Base-by-base conservation (phyloP, 2,329 filamentous ascomycete species). In the Lanzia echinophila region DNA sequence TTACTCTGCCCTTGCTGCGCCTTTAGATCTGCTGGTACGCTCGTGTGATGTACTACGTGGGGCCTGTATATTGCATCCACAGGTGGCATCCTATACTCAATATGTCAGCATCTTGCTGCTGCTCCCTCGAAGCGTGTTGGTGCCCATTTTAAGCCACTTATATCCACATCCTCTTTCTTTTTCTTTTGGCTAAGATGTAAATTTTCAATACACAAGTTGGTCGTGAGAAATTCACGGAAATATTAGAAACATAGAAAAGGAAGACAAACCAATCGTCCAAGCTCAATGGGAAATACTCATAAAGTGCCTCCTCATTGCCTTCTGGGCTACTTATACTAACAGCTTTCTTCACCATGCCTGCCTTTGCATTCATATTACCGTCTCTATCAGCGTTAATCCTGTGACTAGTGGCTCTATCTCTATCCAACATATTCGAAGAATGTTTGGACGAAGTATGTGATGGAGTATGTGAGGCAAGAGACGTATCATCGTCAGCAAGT, bases 281-380 rank as follows among this genome's bases (percentile, higher is more conserved):
- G 47, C 87, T 90, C 15, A 97, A 76, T 0, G 91, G 91, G 60
- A 97, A 96, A 67, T 97, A 96, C 71, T 97, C 91, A 67, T 96
- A 96, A 17, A 96, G 74, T 60, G 91, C 74, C 70, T 96, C 91
- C 1, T 85, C 85, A 62, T 86, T 86, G 63, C 95, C 90, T 60
- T 84, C 72, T 33, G 87, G 78, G 66, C 86, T 84, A 67, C 24
- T 39, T 19, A 53, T 38, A 81, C 78, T 33, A 58, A 47, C 61
- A 76, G 47, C 41, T 51, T 58, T 60, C 47, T 48, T 58, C 53
- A 77, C 44, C 65, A 61, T 15, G 15, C 46, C 42, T 11, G 46
- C 45, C 32, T 50, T 50, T 70, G 70, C 20, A 71, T 66, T 70
- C 2, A 66, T 64, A 10, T 65, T 67, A 52, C 59, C 56, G 68